phyloP scores from a whole-genome alignment of 495 filamentous ascomycete species.

The Tetracladium setigerum region DNA sequence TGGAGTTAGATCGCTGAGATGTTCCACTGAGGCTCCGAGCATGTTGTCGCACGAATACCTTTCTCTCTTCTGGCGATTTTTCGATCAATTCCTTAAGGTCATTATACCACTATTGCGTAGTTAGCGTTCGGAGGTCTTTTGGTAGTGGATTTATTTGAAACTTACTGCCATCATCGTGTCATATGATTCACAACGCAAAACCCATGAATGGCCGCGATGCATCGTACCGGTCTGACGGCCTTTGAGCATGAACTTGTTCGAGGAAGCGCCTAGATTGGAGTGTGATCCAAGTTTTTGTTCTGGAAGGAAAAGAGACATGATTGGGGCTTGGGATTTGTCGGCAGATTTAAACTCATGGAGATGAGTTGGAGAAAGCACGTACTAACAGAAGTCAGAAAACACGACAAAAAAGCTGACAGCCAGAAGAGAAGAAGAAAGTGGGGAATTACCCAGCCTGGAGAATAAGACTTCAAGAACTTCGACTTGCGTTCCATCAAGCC shows the following conservation, averaged over 20 bases:
- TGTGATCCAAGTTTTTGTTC: conserved; percentile 94
- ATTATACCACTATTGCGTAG: conserved; percentile 58
- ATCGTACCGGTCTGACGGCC: conserved; percentile 88
- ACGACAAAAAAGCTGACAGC: not conserved
- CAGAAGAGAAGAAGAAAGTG: conserved; percentile 3
- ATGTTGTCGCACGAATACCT: conserved; percentile 75
- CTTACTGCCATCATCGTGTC: conserved; percentile 80
- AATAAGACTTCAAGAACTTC: conserved; percentile 98
- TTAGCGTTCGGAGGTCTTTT: not conserved
- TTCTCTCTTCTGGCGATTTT: conserved; percentile 81
- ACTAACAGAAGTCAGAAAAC: conserved; percentile 40
- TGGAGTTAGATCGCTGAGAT: conserved; percentile 38
- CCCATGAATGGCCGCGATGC: conserved; percentile 95
- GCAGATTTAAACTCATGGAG: conserved; percentile 97
- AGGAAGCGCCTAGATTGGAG: conserved; percentile 73
- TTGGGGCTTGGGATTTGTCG: conserved; percentile 54
- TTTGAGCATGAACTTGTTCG: conserved; percentile 98
- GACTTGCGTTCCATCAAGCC: conserved; percentile 94
- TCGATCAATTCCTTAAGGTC: conserved; percentile 85
- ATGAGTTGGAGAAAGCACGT: conserved; percentile 92
- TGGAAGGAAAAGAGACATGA: conserved; percentile 93
- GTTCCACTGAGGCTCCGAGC: conserved; percentile 64
- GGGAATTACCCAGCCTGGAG: conserved; percentile 77
- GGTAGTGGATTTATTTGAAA: not conserved
- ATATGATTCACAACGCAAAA: conserved; percentile 89